phyloP scores from a whole-genome alignment of 148 eudicot species.

The Silene uniflora region DNA sequence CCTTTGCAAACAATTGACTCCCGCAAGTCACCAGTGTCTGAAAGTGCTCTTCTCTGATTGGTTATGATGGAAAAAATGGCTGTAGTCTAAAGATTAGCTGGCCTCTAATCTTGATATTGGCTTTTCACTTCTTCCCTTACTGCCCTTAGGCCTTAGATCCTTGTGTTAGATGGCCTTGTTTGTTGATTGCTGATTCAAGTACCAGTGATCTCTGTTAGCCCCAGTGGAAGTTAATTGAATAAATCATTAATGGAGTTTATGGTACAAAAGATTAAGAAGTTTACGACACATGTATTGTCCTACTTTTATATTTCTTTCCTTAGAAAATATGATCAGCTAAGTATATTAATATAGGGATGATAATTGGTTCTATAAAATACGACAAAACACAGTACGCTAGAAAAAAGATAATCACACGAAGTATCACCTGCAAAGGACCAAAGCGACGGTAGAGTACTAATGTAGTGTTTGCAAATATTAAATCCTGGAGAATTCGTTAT shows the following conservation, averaged over 20 bases:
- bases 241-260: no score
- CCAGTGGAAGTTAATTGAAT: no score
- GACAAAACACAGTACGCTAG: neutral
- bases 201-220: no score
- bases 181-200: neutral
- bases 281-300: no score
- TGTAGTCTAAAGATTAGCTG: neutral
- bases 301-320: neutral
- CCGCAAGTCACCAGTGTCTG: neutral
- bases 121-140: neutral
- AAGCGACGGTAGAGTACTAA: neutral
- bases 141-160: neutral
- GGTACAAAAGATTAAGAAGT: no score
- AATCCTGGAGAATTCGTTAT: neutral
- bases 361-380: neutral
- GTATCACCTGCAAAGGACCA: slow-evolving; percentile 6
- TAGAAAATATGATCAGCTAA: neutral
- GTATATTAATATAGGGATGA: neutral
- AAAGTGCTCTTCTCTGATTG: neutral
- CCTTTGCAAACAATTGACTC: neutral
- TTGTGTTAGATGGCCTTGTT: neutral
- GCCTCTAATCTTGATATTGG: neutral
- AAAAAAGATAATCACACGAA: neutral
- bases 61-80: neutral
- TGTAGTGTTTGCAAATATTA: neutral